Evolutionary conservation across 768 basidiomycete genomes (phyloP).

Genomic region (Pholiota microspora): DNA sequence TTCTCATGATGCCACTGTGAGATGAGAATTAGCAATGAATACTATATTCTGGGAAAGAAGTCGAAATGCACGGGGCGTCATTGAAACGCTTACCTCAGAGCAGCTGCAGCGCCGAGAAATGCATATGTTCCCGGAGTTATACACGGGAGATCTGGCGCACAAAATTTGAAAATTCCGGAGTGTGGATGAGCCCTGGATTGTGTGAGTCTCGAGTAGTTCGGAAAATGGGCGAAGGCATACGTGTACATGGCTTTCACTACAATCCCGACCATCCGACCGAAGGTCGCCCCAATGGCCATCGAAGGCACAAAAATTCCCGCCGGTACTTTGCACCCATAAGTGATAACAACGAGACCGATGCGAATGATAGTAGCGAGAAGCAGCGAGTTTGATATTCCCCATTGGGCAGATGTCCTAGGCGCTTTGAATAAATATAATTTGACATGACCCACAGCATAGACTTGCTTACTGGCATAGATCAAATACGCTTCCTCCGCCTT

Average conservation of each 20-base stretch:
- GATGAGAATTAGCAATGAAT: not conserved
- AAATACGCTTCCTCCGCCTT: constrained; percentile 84
- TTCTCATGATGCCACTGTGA: constrained; percentile 88
- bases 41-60: constrained; percentile 3
- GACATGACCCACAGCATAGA: not conserved
- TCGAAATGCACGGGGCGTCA: constrained; percentile 9
- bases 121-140: constrained; percentile 99
- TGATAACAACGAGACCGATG: constrained; percentile 81
- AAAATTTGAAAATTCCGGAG: constrained; percentile 87
- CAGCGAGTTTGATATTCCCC: constrained; percentile 92
- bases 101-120: constrained; percentile 94
- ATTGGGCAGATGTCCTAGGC: constrained; percentile 80
- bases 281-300: constrained; percentile 97
- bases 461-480: constrained; percentile 89
- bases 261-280: constrained; percentile 96
- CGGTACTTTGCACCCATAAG: constrained; percentile 96
- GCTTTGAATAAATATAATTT: not conserved
- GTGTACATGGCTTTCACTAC: constrained; percentile 90
- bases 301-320: constrained; percentile 98
- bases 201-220: not conserved
- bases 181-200: constrained; percentile 68
- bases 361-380: constrained; percentile 90
- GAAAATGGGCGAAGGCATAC: constrained; percentile 37
- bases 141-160: constrained; percentile 89
- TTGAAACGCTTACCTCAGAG: constrained; percentile 63